Conservation (phyloP, 2,329 filamentous ascomycete species). For the Incumbomyces lentus region DNA sequence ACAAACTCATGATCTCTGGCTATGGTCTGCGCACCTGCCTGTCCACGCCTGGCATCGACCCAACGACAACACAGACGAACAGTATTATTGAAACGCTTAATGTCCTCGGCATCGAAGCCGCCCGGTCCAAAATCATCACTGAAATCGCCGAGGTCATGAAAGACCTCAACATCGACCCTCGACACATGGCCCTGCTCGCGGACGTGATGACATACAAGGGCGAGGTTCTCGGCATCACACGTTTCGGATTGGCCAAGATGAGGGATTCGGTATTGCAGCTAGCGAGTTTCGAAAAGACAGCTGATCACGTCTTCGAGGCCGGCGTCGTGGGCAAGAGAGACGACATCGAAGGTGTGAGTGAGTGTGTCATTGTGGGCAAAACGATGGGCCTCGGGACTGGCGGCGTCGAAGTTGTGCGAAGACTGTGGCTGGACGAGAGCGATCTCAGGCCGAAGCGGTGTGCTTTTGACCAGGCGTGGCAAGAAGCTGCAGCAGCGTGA, state of each 20-base stretch:
- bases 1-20: constrained; percentile 77
- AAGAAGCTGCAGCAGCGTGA: not conserved
- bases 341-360: constrained; percentile 81
- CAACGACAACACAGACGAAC: constrained; percentile 65
- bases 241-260: constrained; percentile 94
- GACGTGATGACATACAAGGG: constrained; percentile 99
- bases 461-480: constrained; percentile 56
- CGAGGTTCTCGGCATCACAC: constrained; percentile 89
- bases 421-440: constrained; percentile 55
- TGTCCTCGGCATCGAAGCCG: constrained; percentile 90
- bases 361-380: constrained; percentile 98
- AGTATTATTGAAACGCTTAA: constrained; percentile 81
- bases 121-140: constrained; percentile 72
- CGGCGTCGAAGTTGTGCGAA: constrained; percentile 76
- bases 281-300: constrained; percentile 95
- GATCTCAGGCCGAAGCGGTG: constrained; percentile 48
- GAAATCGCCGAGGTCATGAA: constrained; percentile 88
- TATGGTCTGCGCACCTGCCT: constrained; percentile 85
- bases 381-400: constrained; percentile 86
- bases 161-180: constrained; percentile 89
- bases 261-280: constrained; percentile 86
- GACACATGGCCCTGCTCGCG: constrained; percentile 93
- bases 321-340: constrained; percentile 87
- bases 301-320: constrained; percentile 92
- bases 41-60: constrained; percentile 84